Percentiles rank a stretch among this genome's conserved stretches.
Evolutionary conservation across 208 protist species (phyloP).

Genomic region (Leishmania martiniquensis): DNA sequence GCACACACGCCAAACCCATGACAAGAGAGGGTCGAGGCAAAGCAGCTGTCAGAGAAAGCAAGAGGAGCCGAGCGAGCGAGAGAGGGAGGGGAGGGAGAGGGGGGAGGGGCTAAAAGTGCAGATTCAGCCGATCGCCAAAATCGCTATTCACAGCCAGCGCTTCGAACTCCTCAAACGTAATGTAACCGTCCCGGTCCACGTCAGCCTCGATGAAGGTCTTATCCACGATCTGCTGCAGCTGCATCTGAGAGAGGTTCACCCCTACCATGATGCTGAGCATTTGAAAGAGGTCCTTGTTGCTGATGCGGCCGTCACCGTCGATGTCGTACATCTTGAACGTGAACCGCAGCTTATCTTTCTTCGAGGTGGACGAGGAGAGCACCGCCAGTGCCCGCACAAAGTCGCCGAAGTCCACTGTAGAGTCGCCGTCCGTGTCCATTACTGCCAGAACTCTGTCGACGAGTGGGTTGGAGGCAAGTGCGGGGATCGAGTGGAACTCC

Average conservation of each 20-base stretch:
- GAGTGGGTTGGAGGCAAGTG: constrained; percentile 85
- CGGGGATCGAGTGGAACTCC: constrained; percentile 73
- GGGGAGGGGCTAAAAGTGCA: constrained; percentile 63
- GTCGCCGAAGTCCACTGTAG: constrained; percentile 82
- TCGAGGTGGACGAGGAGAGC: constrained; percentile 70
- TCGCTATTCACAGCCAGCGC: constrained; percentile 68
- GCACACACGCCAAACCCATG: background rate
- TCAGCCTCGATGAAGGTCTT: constrained; percentile 96
- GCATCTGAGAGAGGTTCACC: constrained; percentile 85
- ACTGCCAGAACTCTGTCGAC: constrained; percentile 83
- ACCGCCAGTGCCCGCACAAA: constrained; percentile 87
- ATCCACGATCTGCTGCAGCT: constrained; percentile 96
- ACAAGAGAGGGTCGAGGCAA: background rate
- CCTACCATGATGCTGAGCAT: constrained; percentile 95
- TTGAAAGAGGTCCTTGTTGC: constrained; percentile 93
- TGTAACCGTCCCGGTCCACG: constrained; percentile 90
- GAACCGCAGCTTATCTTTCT: constrained; percentile 88
- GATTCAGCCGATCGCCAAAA: constrained; percentile 84
- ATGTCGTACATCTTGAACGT: constrained; percentile 96
- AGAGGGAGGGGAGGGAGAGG: background rate
- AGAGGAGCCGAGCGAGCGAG: background rate
- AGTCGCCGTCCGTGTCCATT: constrained; percentile 77
- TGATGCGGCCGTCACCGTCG: constrained; percentile 94
- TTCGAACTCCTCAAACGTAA: constrained; percentile 93
- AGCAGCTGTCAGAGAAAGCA: background rate